Base-by-base conservation (phyloP, 2,329 filamentous ascomycete species). In the Cladophialophora bantiana region DNA sequence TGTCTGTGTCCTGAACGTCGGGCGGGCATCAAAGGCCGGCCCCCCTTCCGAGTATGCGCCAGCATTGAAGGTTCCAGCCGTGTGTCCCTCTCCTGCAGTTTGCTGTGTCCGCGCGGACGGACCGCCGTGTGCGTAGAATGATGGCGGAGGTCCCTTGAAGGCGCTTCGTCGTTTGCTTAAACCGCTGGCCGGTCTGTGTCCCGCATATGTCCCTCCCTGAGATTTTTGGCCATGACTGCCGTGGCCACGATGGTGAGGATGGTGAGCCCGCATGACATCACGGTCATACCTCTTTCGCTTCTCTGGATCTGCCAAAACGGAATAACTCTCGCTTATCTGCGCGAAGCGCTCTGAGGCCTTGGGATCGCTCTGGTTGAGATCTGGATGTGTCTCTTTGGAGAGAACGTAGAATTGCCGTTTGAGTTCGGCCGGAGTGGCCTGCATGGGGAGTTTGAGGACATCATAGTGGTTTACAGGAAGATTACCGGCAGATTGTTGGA, bases 351-450 rank as follows among this genome's bases (percentile, higher is more conserved):
- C 81, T 3, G 89, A 84, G 69, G 94, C 91, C 66, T 81, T 77
- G 4, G 91, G 90, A 79, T 97, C 90, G 73, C 86, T 76, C 67
- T 85, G 92, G 83, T 98, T 96, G 77, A 89, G 88, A 84, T 99
- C 95, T 0, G 95, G 95, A 79, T 99, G 95, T 84, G 97, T 90
- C 62, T 86, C 82, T 80, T 97, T 96, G 75, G 93, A 97, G 77
- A 98, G 91, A 68, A 85, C 80, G 84, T 97, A 98, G 86, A 97
- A 99, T 77, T 87, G 81, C 90, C 91, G 94, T 79, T 98, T 98
- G 68, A 98, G 94, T 61, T 97, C 92, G 7, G 83, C 82, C 0
- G 86, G 80, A 15, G 90, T 88, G 48, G 94, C 94, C 70, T 86
- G 85, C 50, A 85, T 83, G 0, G 86, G 80, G n/a, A 99, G 78